phyloP scores from a whole-genome alignment of 768 basidiomycete genomes.

The Tricholoma hemisulphureum region DNA sequence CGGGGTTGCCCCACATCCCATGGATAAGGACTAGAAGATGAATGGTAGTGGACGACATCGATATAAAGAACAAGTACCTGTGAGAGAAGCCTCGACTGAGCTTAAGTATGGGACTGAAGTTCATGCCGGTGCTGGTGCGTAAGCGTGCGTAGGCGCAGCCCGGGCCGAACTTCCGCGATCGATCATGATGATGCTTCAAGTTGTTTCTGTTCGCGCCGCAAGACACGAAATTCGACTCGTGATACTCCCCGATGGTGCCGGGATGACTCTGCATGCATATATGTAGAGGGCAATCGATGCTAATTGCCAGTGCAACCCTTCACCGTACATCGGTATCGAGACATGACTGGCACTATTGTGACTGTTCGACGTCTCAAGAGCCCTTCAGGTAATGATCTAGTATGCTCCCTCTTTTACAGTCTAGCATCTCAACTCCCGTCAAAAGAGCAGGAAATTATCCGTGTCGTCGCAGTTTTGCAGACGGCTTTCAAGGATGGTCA shows the following conservation, averaged over 20 bases:
- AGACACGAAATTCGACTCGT: too few species aligned
- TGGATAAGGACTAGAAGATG: constrained; percentile 50
- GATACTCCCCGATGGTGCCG: too few species aligned
- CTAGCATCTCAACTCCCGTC: background rate
- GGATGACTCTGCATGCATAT: too few species aligned
- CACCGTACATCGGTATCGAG: background rate
- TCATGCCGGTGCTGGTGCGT: background rate
- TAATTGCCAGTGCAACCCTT: too few species aligned
- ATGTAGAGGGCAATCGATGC: too few species aligned
- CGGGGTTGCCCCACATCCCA: constrained; percentile 79
- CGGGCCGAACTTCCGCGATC: too few species aligned
- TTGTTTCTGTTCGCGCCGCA: too few species aligned
- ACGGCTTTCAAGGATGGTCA: constrained; percentile 14
- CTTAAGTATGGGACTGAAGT: background rate
- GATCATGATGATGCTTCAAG: too few species aligned
- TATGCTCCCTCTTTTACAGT: background rate
- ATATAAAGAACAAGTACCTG: background rate
- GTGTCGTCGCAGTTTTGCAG: constrained; percentile 6
- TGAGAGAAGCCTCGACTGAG: too few species aligned
- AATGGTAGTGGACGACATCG: constrained; percentile 22
- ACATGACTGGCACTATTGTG: background rate
- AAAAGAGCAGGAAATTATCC: background rate
- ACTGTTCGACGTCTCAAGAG: background rate
- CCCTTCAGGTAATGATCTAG: background rate
- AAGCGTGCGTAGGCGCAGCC: background rate